These are phyloP conservation scores for Pichia sp. DNA, from an alignment of 1,139 yeast species.

Conservation along the genomic window DNA sequence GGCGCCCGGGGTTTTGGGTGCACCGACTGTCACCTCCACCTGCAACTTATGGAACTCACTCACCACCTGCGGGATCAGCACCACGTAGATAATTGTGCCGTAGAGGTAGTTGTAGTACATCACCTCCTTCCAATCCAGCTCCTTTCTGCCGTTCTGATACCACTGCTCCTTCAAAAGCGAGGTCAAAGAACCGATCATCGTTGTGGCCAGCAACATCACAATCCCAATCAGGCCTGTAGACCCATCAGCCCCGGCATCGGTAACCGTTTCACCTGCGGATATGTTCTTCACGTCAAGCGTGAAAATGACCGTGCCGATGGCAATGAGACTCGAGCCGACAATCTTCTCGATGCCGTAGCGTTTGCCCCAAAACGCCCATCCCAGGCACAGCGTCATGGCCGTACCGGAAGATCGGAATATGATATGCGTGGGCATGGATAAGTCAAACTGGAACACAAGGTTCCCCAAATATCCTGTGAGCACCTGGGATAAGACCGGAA, in stretches of 20 bases:
- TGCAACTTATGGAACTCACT: constrained; percentile 17
- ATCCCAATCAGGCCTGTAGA: constrained; percentile 3
- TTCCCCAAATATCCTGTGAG: constrained; percentile 43
- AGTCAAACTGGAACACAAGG: constrained; percentile 50
- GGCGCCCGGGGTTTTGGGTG: too few relatives aligned
- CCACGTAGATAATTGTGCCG: constrained; percentile 51
- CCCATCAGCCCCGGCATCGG: neutral
- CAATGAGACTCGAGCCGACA: constrained; percentile 46
- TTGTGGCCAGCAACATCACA: constrained; percentile 15
- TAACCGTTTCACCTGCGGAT: neutral
- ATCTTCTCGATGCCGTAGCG: constrained; percentile 44
- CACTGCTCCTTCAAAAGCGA: constrained; percentile 52
- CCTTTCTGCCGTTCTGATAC: constrained; percentile 35
- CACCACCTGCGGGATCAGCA: constrained; percentile 28
- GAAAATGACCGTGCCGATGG: constrained; percentile 55
- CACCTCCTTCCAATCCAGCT: constrained; percentile 56
- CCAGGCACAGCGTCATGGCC: constrained; percentile 56
- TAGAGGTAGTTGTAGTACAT: constrained; percentile 58
- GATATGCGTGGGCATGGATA: constrained; percentile 66
- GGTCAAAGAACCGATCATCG: constrained; percentile 33
- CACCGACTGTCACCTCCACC: constrained; percentile 20
- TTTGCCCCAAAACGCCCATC: constrained; percentile 44
- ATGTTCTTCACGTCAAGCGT: constrained; percentile 28
- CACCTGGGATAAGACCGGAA: constrained; percentile 14
- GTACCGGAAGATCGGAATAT: constrained; percentile 65